phyloP scores from a whole-genome alignment of 805 yeast genomes.

The Geotrichum ghanense region DNA sequence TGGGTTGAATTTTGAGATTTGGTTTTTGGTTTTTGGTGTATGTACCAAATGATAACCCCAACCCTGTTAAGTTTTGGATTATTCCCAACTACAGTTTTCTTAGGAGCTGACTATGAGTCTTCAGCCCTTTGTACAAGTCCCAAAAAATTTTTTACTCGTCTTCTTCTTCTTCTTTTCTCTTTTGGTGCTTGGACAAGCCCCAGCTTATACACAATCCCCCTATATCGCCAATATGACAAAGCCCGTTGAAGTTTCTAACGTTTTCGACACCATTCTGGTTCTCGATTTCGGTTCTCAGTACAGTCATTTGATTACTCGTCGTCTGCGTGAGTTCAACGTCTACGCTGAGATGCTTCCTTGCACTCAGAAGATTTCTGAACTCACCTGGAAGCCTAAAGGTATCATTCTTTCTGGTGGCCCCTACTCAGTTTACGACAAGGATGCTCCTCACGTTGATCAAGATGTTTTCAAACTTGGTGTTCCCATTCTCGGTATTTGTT shows the following conservation, averaged over 20 bases:
- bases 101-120: no score
- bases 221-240: constrained; percentile 10
- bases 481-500: constrained; percentile 95
- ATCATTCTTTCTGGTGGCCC: constrained; percentile 95
- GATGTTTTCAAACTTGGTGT: constrained; percentile 83
- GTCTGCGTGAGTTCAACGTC: constrained; percentile 94
- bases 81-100: no score
- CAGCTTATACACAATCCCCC: background rate
- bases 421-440: constrained; percentile 90
- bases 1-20: constrained; percentile 3
- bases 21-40: background rate
- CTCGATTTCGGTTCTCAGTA: constrained; percentile 98
- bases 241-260: constrained; percentile 57
- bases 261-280: constrained; percentile 93
- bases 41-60: background rate
- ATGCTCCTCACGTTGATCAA: constrained; percentile 95
- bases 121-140: no score
- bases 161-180: constrained; percentile 1
- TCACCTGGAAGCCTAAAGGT: constrained; percentile 93
- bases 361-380: constrained; percentile 89
- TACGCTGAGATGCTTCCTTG: constrained; percentile 99
- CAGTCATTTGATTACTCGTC: constrained; percentile 91
- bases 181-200: background rate
- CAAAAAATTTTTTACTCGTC: constrained; percentile 2
- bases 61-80: background rate